phyloP scores from a whole-genome alignment of 2,329 filamentous ascomycete genomes.

The Penicillium italicum region DNA sequence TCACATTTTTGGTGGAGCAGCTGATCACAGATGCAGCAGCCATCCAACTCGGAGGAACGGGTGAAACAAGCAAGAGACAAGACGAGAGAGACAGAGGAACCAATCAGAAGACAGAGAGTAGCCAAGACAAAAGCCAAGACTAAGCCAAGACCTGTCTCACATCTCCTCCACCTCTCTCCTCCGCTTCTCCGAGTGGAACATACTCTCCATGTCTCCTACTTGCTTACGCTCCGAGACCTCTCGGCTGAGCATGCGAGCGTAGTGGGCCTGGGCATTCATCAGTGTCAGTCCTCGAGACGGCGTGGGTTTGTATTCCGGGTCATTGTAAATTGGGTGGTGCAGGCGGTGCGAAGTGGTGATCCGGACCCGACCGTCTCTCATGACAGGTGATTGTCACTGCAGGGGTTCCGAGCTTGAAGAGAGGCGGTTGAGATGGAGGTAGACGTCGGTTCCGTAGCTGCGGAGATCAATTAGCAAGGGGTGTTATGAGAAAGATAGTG shows the following conservation, averaged over 20 bases:
- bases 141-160: conserved; percentile 6
- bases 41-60: not conserved
- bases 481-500: not conserved
- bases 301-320: conserved; percentile 31
- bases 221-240: conserved; percentile 86
- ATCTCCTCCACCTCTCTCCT: conserved; percentile 19
- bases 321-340: conserved; percentile 39
- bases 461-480: conserved; percentile 15
- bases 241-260: conserved; percentile 65
- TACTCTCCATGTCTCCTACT: conserved; percentile 79
- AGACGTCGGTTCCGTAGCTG: conserved; percentile 97
- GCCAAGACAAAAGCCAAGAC: not conserved
- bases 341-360: conserved; percentile 42
- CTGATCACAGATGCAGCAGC: not conserved
- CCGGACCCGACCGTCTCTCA: conserved; percentile 64
- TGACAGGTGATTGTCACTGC: conserved; percentile 88
- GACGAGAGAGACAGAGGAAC: not conserved
- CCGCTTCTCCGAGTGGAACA: conserved; percentile 57
- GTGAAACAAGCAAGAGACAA: not conserved
- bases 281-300: conserved; percentile 52
- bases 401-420: conserved; percentile 94
- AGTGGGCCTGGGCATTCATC: conserved; percentile 55
- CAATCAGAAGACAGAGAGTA: not conserved
- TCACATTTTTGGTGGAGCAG: not conserved
- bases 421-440: conserved; percentile 92